These are phyloP conservation scores for Panicum hallii DNA, from an alignment of 202 grass and related monocot genomes.

Conservation along the genomic window DNA sequence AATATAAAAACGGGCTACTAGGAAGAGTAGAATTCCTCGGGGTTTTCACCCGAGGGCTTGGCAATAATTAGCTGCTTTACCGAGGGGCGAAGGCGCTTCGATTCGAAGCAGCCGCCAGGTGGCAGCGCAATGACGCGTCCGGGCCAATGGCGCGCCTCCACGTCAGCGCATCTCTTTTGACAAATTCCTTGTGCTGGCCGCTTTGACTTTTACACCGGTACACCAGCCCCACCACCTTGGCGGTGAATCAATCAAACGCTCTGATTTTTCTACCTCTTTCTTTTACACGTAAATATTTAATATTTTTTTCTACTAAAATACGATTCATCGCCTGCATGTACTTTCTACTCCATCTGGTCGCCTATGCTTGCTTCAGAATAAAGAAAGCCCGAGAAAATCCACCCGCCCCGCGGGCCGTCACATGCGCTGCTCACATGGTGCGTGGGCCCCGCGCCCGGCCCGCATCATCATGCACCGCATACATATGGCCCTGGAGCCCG, in stretches of 20 bases:
- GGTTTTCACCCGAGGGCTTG: slow-evolving; percentile 42
- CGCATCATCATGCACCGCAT: slow-evolving; percentile 51
- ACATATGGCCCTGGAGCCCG: slow-evolving; percentile 42
- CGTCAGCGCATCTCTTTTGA: slow-evolving; percentile 55
- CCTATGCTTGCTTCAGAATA: slow-evolving; percentile 52
- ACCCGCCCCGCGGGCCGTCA: slow-evolving; percentile 21
- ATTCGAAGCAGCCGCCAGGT: slow-evolving; percentile 41
- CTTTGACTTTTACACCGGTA: slow-evolving; percentile 55
- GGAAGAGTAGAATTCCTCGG: slow-evolving; percentile 42
- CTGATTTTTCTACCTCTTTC: slow-evolving; percentile 32
- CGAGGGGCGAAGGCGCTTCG: slow-evolving; percentile 41
- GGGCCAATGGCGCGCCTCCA: slow-evolving; percentile 53
- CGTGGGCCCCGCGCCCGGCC: slow-evolving; percentile 33
- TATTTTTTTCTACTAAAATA: not conserved
- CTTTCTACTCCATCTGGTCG: slow-evolving; percentile 22
- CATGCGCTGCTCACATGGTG: slow-evolving; percentile 56
- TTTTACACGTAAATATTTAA: not conserved
- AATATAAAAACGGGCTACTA: not conserved
- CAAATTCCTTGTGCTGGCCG: slow-evolving; percentile 47
- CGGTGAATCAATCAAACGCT: slow-evolving; percentile 45
- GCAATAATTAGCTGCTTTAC: slow-evolving; percentile 50
- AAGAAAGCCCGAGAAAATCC: slow-evolving; percentile 32
- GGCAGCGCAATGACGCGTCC: slow-evolving; percentile 64
- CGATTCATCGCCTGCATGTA: not conserved
- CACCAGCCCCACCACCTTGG: not conserved